phyloP scores from a whole-genome alignment of 2,329 filamentous ascomycete species.

The Raffaelea ambrosiae region DNA sequence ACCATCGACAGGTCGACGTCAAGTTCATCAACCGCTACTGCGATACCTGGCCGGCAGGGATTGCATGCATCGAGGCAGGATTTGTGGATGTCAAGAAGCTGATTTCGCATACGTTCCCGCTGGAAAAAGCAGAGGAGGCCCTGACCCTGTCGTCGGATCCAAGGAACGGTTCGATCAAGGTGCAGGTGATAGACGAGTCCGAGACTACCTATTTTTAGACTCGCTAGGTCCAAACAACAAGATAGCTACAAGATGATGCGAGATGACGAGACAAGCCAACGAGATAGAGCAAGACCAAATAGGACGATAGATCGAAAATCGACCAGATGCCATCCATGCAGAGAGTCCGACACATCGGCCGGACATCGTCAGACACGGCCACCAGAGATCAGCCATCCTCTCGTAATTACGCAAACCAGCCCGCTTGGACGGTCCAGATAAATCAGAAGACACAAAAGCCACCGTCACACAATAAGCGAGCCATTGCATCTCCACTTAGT shows the following conservation, averaged over 20 bases:
- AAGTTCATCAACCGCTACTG: slow-evolving; percentile 64
- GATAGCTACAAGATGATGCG: too few species aligned
- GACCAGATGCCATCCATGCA: too few species aligned
- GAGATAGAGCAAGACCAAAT: not conserved
- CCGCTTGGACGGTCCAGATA: too few species aligned
- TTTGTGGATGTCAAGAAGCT: slow-evolving; percentile 54
- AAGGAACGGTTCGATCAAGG: slow-evolving; percentile 48
- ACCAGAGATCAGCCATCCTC: too few species aligned
- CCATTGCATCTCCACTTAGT: too few species aligned
- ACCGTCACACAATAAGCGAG: too few species aligned
- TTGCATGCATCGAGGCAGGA: slow-evolving; percentile 49
- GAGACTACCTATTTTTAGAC: slow-evolving; percentile 8
- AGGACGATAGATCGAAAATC: not conserved
- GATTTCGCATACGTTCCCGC: slow-evolving; percentile 53
- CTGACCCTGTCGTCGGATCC: slow-evolving; percentile 43
- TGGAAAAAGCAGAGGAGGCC: slow-evolving; percentile 54
- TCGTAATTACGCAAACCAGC: too few species aligned
- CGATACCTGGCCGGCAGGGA: slow-evolving; percentile 61
- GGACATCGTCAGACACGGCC: too few species aligned
- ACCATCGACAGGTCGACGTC: slow-evolving; percentile 47
- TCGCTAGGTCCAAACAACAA: too few species aligned
- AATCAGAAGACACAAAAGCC: too few species aligned
- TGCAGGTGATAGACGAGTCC: slow-evolving; percentile 47
- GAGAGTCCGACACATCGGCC: too few species aligned
- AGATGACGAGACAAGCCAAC: not conserved